Evolutionary conservation across 192 early-diverging fungal genomes (phyloP), one percentile per base, ranked within the genome.

Genomic region (Backusella westeae): DNA sequence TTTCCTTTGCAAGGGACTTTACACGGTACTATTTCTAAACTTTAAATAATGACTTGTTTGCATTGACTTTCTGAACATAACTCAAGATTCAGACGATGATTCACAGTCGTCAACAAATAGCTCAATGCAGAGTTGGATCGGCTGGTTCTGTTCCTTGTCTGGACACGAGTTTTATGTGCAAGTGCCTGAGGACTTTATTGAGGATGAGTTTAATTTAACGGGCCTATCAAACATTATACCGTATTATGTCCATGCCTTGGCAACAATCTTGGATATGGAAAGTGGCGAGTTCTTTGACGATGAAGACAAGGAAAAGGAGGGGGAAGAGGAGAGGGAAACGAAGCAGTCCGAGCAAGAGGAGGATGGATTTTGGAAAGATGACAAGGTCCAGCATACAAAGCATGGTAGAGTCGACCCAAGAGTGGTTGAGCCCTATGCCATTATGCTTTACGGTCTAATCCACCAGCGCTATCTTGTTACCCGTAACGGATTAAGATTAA

Each of bases 141-240:
- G 88, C 8, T 94, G 91, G 91, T 94, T 91, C 77, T 89, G 90
- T 79, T 90, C 91, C 23, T 80, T 90, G 38, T 81, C 86, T 70
- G 94, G 92, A 34, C 90, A 95, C 75, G 91, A 93, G 75, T 93
- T 90, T 52, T 95, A 93, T 84, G 86, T 87, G 67, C 90, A 92
- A 74, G 91, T 95, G 1, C 87, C 91, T 12, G 93, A 93, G 29
- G 90, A 92, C 10, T 93, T 91, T 75, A 96, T 98, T 73, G 94
- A 95, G 76, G 97, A 99, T 81, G 96, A 98, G 76, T 99, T 99
- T 82, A 99, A 99, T 81, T 83, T 99, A 71, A 97, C 95, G n/a
- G 97, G 97, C 56, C 88, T 99, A 34, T 88, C 85, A 74, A 85
- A 87, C 17, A 80, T 90, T 14, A 92, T 99, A 3, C 92, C 93